phyloP scores from a whole-genome alignment of 495 filamentous ascomycete species.

The Immersiella caudata region DNA sequence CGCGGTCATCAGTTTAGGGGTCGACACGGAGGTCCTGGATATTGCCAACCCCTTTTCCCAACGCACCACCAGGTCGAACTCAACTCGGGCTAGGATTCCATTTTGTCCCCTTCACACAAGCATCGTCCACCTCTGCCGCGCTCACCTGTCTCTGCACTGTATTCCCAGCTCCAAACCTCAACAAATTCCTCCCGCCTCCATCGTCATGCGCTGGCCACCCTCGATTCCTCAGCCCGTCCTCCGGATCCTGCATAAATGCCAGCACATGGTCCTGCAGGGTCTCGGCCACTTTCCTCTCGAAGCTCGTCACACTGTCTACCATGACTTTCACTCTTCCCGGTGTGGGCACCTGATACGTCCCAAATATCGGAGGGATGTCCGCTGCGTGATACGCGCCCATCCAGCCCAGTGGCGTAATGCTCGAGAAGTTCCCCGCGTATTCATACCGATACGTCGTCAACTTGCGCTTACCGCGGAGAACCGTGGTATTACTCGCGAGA shows the following conservation, averaged over 20 bases:
- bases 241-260: conserved; percentile 49
- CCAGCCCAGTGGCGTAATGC: conserved; percentile 45
- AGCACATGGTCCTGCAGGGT: conserved; percentile 49
- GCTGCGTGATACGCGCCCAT: conserved; percentile 57
- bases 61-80: too few relatives aligned
- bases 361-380: conserved; percentile 52
- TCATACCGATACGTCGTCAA: conserved; percentile 55
- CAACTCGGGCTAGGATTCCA: conserved; percentile 24
- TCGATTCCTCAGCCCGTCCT: conserved; percentile 33
- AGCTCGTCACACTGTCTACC: conserved; percentile 33
- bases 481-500: conserved; percentile 41
- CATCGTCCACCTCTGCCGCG: conserved; percentile 28
- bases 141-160: conserved; percentile 22
- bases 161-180: conserved; percentile 23
- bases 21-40: too few relatives aligned
- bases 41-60: too few relatives aligned
- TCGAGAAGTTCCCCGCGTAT: conserved; percentile 53
- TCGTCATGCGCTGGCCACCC: conserved; percentile 29
- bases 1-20: too few relatives aligned
- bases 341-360: conserved; percentile 35
- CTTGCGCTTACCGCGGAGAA: conserved; percentile 24
- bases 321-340: conserved; percentile 23
- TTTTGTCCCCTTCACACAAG: conserved; percentile 24
- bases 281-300: conserved; percentile 41
- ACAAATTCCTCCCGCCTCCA: conserved; percentile 20